phyloP scores from a whole-genome alignment of 2,329 filamentous ascomycete species.

The Epicoccum nigrum region DNA sequence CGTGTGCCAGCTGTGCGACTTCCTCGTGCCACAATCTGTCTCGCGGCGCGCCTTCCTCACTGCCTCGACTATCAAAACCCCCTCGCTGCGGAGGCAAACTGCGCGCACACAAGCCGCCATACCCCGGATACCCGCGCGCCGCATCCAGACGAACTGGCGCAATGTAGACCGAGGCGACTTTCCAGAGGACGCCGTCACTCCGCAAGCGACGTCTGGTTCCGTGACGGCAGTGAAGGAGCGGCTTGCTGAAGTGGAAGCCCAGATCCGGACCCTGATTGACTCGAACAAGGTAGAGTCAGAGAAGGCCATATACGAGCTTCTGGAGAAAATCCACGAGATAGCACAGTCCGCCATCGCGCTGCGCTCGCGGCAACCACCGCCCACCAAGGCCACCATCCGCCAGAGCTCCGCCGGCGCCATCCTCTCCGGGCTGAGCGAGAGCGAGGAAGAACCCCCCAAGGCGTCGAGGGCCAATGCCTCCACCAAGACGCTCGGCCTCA shows the following conservation, averaged over 20 bases:
- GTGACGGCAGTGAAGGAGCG: conserved; percentile 28
- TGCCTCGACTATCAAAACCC: conserved; percentile 31
- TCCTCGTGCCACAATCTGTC: conserved; percentile 37
- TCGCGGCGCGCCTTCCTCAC: conserved; percentile 37
- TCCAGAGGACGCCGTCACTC: conserved; percentile 17
- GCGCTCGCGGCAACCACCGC: conserved; percentile 32
- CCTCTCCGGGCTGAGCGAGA: conserved; percentile 36
- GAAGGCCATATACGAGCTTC: conserved; percentile 23
- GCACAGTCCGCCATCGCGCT: conserved; percentile 38
- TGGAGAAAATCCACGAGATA: conserved; percentile 33
- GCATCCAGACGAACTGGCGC: conserved; percentile 28
- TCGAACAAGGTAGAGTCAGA: conserved; percentile 40
- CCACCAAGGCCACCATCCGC: conserved; percentile 28
- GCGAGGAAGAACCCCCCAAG: conserved; percentile 17
- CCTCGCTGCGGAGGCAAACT: conserved; percentile 33
- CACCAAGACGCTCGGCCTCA: conserved; percentile 21
- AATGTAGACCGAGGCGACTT: conserved; percentile 20
- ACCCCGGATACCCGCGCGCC: conserved; percentile 24
- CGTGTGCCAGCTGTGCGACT: conserved; percentile 44
- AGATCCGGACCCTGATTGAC: conserved; percentile 33
- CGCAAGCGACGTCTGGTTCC: conserved; percentile 25
- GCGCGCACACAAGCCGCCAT: conserved; percentile 24
- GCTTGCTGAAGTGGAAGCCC: conserved; percentile 35
- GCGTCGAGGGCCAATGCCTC: conserved; percentile 13
- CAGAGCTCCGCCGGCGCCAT: conserved; percentile 46